These are phyloP conservation scores for Clavispora fructus DNA, from an alignment of 805 yeast genomes.

Conservation along the genomic window DNA sequence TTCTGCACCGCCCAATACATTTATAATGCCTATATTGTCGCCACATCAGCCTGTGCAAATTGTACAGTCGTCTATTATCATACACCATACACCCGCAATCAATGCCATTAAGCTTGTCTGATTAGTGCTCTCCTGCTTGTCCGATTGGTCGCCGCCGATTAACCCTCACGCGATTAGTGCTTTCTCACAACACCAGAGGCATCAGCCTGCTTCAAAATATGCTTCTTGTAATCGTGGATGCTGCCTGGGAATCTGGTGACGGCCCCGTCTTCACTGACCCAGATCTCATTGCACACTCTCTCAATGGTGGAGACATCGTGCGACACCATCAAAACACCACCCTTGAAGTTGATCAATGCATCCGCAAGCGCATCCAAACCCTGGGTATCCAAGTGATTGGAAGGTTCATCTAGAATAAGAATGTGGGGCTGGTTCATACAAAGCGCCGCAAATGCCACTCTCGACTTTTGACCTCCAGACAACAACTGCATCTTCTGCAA, in stretches of 20 bases:
- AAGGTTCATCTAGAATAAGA: constrained; percentile 92
- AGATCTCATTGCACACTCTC: constrained; percentile 85
- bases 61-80: too few species aligned
- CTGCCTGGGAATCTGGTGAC: constrained; percentile 77
- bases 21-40: too few species aligned
- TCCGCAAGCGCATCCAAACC: constrained; percentile 95
- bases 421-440: constrained; percentile 89
- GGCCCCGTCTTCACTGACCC: constrained; percentile 87
- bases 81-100: neutral
- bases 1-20: too few species aligned
- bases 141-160: too few species aligned
- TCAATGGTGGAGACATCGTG: constrained; percentile 93
- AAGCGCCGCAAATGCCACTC: constrained; percentile 96
- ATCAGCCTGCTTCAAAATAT: constrained; percentile 73
- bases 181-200: constrained; percentile 85
- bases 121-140: too few species aligned
- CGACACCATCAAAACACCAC: constrained; percentile 96
- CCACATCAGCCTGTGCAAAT: too few species aligned
- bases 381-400: constrained; percentile 96
- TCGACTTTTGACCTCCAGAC: constrained; percentile 97
- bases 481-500: constrained; percentile 82
- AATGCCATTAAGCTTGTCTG: neutral
- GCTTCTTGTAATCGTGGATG: constrained; percentile 85
- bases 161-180: constrained; percentile 43
- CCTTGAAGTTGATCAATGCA: constrained; percentile 81